Percentiles rank a stretch among this genome's conserved stretches.
These are phyloP conservation scores for Cylindrodendrum hubeiense DNA, from an alignment of 2,329 filamentous ascomycete genomes.

Conservation along the genomic window DNA sequence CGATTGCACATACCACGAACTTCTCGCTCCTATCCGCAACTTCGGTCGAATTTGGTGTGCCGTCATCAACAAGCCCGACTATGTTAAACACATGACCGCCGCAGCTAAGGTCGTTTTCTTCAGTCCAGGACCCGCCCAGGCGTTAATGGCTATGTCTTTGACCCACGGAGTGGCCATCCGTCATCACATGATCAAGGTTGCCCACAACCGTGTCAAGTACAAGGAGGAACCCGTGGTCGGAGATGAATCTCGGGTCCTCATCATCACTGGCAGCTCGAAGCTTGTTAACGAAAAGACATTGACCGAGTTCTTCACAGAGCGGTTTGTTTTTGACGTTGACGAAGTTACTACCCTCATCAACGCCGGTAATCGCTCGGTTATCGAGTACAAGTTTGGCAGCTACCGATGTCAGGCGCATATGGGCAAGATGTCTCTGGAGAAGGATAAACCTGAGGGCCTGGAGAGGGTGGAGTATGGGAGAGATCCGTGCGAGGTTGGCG, in stretches of 20 bases:
- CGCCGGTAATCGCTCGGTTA: constrained; percentile 44
- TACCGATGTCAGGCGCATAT: constrained; percentile 67
- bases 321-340: constrained; percentile 63
- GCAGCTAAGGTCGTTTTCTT: constrained; percentile 66
- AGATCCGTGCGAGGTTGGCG: constrained; percentile 54
- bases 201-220: constrained; percentile 63
- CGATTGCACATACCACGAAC: constrained; percentile 54
- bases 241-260: constrained; percentile 60
- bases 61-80: constrained; percentile 63
- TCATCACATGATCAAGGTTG: constrained; percentile 52
- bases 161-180: constrained; percentile 52
- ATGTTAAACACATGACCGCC: constrained; percentile 49
- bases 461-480: constrained; percentile 54
- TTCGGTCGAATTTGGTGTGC: constrained; percentile 65
- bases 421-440: constrained; percentile 56
- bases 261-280: constrained; percentile 58
- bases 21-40: constrained; percentile 58
- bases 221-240: constrained; percentile 45
- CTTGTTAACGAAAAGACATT: constrained; percentile 60
- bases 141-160: constrained; percentile 41
- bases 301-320: constrained; percentile 53
- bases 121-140: constrained; percentile 52
- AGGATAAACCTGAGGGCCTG: constrained; percentile 49
- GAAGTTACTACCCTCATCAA: constrained; percentile 50
- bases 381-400: constrained; percentile 67